Base-by-base conservation (phyloP, 352 stramenopile species). In the Phytophthora podocarpi region DNA sequence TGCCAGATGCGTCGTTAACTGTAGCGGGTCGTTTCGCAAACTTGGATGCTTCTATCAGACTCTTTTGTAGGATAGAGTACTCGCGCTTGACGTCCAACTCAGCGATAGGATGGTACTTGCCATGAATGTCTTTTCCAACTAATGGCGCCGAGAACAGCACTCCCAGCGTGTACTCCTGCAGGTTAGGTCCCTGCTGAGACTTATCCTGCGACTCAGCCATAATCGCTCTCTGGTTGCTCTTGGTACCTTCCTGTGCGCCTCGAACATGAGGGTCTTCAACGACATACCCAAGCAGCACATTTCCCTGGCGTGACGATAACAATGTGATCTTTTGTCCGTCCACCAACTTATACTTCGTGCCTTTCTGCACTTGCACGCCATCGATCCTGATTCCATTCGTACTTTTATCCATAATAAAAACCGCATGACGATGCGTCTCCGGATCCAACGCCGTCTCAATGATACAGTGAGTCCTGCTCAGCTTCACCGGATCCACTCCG, bases 111-210 rank as follows among this genome's bases (percentile, higher is more conserved):
- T 96, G 87, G 21, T 97, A 90, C 53, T 90, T 89, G 31, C 90
- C 90, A 34, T 94, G 70, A 15, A 89, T 80, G 64, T 98, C 93
- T 59, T 91, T 92, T 23, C 91, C 95, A 4, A 98, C 96, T 15
- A 99, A 69, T 4, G 96, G 96, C 1, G 90, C 88, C 4, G 95
- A 97, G 59, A 99, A 98, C 23, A 99, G 62, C n/a, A 98, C 92
- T 15, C 90, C 91, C 7, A 98, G 83, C 8, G 84, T 95, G 47
- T 97, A 86, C 43, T 91, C 78, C 34, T 89, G 79, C 0, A 85
- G 53, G n/a, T 85, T 78, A 1, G 79, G 76, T 10, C 69, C 69
- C 18, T 81, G 67, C 54, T 89, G 79, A 0, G 79, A 88, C 16
- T 73, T 74, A 24, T 89, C 75, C 20, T 81, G 73, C 5, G 68